Evolutionary conservation across 2,329 filamentous ascomycete species (phyloP).

Genomic region (Dactylellina drechsleri): DNA sequence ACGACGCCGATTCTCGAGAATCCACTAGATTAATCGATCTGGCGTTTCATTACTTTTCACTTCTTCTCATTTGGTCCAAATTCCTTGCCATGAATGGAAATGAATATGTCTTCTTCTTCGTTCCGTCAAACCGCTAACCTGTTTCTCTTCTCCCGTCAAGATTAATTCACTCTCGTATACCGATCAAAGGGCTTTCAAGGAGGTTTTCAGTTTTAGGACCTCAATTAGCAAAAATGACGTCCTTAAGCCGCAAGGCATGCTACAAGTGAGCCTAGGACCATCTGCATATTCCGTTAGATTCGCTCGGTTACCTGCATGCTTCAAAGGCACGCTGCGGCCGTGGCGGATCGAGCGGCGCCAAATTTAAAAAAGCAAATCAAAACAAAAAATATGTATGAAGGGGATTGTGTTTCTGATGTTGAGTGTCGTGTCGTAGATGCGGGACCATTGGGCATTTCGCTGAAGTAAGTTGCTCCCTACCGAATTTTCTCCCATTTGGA

Average conservation of each 20-base stretch:
- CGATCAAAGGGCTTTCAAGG: constrained; percentile 23
- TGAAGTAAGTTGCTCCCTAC: constrained; percentile 62
- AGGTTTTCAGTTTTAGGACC: constrained; percentile 36
- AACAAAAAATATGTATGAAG: constrained; percentile 33
- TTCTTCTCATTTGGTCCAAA: neutral
- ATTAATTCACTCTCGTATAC: neutral
- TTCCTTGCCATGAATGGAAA: too few species aligned
- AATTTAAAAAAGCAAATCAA: too few species aligned
- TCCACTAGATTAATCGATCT: neutral
- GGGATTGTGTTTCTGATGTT: constrained; percentile 61
- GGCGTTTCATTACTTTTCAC: neutral
- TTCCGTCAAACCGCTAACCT: too few species aligned
- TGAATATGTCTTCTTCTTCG: too few species aligned
- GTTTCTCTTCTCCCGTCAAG: too few species aligned
- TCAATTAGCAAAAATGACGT: constrained; percentile 48
- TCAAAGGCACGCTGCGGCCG: constrained; percentile 47
- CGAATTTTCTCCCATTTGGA: neutral
- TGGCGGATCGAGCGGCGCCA: constrained; percentile 29
- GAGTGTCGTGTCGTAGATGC: constrained; percentile 63
- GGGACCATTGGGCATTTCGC: constrained; percentile 68
- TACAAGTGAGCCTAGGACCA: constrained; percentile 58
- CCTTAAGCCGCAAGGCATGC: constrained; percentile 59
- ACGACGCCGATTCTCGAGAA: neutral
- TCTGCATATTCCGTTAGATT: constrained; percentile 32
- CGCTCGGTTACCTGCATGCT: constrained; percentile 23